These are phyloP conservation scores for Sphagnurus paluster DNA, from an alignment of 1,284 basidiomycete species.

Conservation along the genomic window DNA sequence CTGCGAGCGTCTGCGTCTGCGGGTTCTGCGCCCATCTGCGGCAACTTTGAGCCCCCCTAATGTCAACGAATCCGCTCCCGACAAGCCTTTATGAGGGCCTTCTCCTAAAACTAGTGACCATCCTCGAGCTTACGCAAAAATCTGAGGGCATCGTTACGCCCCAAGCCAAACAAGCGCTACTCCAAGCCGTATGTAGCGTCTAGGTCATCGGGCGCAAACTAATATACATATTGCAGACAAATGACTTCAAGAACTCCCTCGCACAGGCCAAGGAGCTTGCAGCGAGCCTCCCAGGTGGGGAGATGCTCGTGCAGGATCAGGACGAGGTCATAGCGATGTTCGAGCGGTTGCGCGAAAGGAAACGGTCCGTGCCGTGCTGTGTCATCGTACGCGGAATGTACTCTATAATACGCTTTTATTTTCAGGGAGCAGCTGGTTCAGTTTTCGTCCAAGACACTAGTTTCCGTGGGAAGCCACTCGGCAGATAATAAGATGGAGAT, in stretches of 20 bases:
- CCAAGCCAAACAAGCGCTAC: constrained; percentile 59
- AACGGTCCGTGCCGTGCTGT: constrained; percentile 45
- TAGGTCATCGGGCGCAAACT: background rate
- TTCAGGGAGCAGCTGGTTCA: constrained; percentile 30
- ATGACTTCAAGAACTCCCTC: constrained; percentile 59
- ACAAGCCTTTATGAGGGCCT: constrained; percentile 51
- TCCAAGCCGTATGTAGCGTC: constrained; percentile 52
- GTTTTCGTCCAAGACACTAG: constrained; percentile 27
- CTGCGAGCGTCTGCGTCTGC: background rate
- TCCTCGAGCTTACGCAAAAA: constrained; percentile 56
- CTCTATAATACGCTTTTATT: background rate
- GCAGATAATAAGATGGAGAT: constrained; percentile 34
- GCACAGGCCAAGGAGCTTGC: constrained; percentile 59
- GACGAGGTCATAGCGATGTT: constrained; percentile 66
- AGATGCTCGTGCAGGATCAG: constrained; percentile 62
- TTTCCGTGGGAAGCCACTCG: constrained; percentile 18
- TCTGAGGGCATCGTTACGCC: constrained; percentile 50
- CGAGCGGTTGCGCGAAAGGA: constrained; percentile 54
- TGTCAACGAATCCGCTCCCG: constrained; percentile 37
- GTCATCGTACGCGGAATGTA: no score
- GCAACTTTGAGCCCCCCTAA: no score
- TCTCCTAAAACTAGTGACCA: constrained; percentile 49
- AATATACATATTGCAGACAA: constrained; percentile 45
- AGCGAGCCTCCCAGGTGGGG: constrained; percentile 59
- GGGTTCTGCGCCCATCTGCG: no score